Evolutionary conservation across 345 rosid species (phyloP), one percentile per base, ranked within the genome.

Genomic region (Leavenworthia alabamica): DNA sequence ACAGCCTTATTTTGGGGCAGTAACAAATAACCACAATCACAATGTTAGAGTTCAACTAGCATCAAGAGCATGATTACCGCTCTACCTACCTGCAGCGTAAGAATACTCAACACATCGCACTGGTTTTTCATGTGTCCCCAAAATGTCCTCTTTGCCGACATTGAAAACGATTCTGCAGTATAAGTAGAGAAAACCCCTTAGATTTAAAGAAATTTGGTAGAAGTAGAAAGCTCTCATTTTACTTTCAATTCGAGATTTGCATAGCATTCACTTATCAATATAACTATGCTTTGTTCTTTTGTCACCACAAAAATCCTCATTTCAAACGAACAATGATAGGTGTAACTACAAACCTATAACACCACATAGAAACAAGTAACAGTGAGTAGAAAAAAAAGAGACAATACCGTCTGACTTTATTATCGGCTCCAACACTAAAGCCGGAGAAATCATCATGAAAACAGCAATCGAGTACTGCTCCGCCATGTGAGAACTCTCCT

Each of bases 401-500:
- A n/a, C n/a, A n/a, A 17, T 39, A 88, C 97, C 97, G 77, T 54
- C 99, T 71, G 33, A 94, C 96, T 24, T 86, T 80, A 65, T 80
- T 51, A 64, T 94, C 99, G 15, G 82, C 80, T 35, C 96, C 69
- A 26, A 86, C 99, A 62, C 96, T 94, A 62, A 94, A 94, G 4
- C 95, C 97, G 32, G 99, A 94, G 22, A 97, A 90, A 67, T 94
- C 99, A 19, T 93, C 99, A 48, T 94, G 97, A 76, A 94, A 94
- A 80, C 99, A 94, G 78, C 99, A 94, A 59, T 94, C 99, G 7
- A 94, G 92, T 11, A 94, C 97, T 4, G 97, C 75, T 0, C 97
- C 99, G 11, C 96, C 96, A 64, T 90, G 97, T 80, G 81, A 56
- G 76, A 94, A 94, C 79, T 90, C 97, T 3, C 97, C 97, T 46